Conservation (phyloP, 306 rosid species). For the Citrullus amarus region DNA sequence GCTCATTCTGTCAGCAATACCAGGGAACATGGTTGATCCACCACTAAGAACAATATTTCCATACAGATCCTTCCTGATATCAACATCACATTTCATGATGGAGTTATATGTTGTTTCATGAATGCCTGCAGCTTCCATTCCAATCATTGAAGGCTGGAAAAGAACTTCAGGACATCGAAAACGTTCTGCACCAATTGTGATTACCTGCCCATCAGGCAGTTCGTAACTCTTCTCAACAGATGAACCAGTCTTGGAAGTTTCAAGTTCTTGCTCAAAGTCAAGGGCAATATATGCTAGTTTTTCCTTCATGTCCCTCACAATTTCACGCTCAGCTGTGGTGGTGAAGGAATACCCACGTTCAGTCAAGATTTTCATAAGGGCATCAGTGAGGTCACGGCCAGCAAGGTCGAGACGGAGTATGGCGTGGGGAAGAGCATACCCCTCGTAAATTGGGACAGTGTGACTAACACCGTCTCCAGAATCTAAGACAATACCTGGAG, state of each 20-base stretch:
- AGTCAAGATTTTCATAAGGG: conserved; percentile 73
- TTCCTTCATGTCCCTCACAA: conserved; percentile 84
- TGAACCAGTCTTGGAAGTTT: conserved; percentile 61
- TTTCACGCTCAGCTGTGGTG: conserved; percentile 79
- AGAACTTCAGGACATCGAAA: conserved; percentile 86
- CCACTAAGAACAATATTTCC: conserved; percentile 89
- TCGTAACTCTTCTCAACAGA: conserved; percentile 77
- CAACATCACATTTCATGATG: conserved; percentile 81
- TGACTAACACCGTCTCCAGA: conserved; percentile 91
- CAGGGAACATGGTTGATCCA: conserved; percentile 82
- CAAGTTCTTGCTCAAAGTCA: conserved; percentile 80
- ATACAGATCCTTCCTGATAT: conserved; percentile 76
- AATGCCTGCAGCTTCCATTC: conserved; percentile 80
- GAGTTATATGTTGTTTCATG: conserved; percentile 84
- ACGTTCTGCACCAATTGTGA: conserved; percentile 79
- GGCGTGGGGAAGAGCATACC: conserved; percentile 76
- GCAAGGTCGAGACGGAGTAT: conserved; percentile 84
- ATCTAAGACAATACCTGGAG: conserved; percentile 70
- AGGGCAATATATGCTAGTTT: conserved; percentile 81
- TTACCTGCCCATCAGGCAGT: conserved; percentile 78
- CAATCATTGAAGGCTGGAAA: conserved; percentile 90
- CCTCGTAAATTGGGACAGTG: conserved; percentile 76
- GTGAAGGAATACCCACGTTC: conserved; percentile 90
- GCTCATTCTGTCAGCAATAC: conserved; percentile 90
- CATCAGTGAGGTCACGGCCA: conserved; percentile 85